phyloP scores from a whole-genome alignment of 164 flowering plant species.

The Vitis labrusca region DNA sequence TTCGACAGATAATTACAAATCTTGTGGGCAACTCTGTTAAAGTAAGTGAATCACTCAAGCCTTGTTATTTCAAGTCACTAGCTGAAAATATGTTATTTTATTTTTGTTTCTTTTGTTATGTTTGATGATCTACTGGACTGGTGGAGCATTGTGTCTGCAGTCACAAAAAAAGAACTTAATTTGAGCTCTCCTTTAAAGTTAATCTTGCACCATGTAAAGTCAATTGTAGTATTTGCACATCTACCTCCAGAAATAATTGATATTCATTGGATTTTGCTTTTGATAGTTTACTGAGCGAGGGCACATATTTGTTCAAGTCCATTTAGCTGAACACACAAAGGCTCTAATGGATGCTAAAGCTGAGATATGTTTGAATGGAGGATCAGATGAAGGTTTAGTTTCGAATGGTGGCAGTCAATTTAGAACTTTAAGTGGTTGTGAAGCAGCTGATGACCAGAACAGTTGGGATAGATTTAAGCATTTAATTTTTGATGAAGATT shows the following conservation, averaged over 20 bases:
- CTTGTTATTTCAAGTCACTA: background rate
- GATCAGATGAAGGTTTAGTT: slow-evolving; percentile 28
- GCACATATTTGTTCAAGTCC: slow-evolving; percentile 89
- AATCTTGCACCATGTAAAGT: background rate
- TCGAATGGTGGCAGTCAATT: slow-evolving; percentile 32
- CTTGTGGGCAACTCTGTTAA: slow-evolving; percentile 94
- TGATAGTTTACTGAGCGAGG: slow-evolving; percentile 88
- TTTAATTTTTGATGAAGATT: slow-evolving; percentile 45
- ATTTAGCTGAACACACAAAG: slow-evolving; percentile 56
- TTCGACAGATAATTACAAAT: slow-evolving; percentile 87
- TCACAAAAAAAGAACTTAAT: background rate
- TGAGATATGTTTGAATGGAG: slow-evolving; percentile 43
- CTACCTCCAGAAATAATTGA: background rate
- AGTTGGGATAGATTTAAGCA: slow-evolving; percentile 60
- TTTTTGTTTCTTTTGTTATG: background rate
- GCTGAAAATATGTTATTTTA: background rate
- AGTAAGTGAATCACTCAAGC: slow-evolving; percentile 43
- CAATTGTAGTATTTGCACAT: background rate
- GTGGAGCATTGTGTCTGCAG: background rate
- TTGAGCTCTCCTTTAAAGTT: background rate
- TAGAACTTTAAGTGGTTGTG: slow-evolving; percentile 75
- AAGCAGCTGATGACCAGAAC: slow-evolving; percentile 74
- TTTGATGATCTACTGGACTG: background rate
- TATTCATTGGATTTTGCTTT: slow-evolving; percentile 11
- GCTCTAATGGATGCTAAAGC: slow-evolving; percentile 32